A percentile compares a stretch with the other conserved stretches of the same genome.
Evolutionary conservation across 345 rosid genomes (phyloP).

Genomic region (Erodium maritimum): DNA sequence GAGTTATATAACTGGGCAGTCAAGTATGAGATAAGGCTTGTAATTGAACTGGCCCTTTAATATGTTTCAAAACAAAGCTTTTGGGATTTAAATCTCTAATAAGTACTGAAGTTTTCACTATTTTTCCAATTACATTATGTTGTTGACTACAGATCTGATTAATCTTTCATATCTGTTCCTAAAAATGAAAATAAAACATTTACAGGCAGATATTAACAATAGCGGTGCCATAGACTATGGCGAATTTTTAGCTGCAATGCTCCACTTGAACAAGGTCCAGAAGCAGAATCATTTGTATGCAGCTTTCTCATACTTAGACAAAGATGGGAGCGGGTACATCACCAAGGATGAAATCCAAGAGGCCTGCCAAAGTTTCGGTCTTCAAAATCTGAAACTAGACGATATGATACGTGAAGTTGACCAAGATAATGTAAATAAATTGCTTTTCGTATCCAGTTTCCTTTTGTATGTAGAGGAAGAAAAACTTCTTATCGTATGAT

Average conservation of each 20-base stretch:
- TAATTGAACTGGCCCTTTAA: no score
- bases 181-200: neutral
- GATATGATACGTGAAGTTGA: constrained; percentile 70
- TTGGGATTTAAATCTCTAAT: no score
- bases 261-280: constrained; percentile 75
- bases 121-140: no score
- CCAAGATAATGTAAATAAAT: constrained; percentile 55
- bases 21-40: no score
- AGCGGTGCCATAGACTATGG: constrained; percentile 86
- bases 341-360: constrained; percentile 76
- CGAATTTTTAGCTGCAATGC: constrained; percentile 90
- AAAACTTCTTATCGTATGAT: neutral
- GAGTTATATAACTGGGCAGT: no score
- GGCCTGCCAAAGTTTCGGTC: constrained; percentile 70
- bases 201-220: constrained; percentile 86
- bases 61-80: no score
- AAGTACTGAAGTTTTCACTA: no score
- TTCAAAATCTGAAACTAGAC: constrained; percentile 47
- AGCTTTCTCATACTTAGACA: constrained; percentile 82
- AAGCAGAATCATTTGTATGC: constrained; percentile 73
- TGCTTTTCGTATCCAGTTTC: neutral
- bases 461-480: neutral
- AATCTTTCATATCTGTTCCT: neutral
- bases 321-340: constrained; percentile 89
- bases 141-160: no score